Conservation (phyloP, 306 rosid species). For the Cyclanthera cordifolia region DNA sequence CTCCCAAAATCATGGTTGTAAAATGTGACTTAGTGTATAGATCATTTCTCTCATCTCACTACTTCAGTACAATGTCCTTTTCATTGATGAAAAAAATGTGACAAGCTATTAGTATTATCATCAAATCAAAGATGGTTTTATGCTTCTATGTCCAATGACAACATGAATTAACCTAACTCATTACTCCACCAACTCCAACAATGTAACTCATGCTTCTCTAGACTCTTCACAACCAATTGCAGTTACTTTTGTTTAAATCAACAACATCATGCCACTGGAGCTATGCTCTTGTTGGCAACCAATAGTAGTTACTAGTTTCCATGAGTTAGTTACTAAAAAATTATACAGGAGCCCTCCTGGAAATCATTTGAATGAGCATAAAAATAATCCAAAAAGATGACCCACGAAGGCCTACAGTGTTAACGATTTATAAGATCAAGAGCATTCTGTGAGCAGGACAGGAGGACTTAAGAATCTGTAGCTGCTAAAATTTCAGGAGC, state of each 20-base stretch:
- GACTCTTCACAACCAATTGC: neutral
- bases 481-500: neutral
- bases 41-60: neutral
- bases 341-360: neutral
- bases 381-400: neutral
- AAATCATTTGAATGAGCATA: neutral
- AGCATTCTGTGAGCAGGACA: neutral
- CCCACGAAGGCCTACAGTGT: neutral
- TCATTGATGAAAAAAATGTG: neutral
- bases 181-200: neutral
- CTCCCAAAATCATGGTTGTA: constrained; percentile 1
- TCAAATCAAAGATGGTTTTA: neutral
- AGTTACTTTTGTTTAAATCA: no score
- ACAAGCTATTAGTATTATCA: neutral
- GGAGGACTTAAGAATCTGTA: neutral
- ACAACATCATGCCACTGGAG: no score
- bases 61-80: neutral
- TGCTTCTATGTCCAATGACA: neutral
- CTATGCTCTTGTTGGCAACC: no score
- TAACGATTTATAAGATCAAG: neutral
- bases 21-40: neutral
- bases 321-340: neutral
- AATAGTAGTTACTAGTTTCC: neutral
- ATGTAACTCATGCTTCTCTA: neutral
- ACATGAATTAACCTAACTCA: neutral